phyloP scores from a whole-genome alignment of 495 filamentous ascomycete genomes.

The Chaetomium cochliodes region DNA sequence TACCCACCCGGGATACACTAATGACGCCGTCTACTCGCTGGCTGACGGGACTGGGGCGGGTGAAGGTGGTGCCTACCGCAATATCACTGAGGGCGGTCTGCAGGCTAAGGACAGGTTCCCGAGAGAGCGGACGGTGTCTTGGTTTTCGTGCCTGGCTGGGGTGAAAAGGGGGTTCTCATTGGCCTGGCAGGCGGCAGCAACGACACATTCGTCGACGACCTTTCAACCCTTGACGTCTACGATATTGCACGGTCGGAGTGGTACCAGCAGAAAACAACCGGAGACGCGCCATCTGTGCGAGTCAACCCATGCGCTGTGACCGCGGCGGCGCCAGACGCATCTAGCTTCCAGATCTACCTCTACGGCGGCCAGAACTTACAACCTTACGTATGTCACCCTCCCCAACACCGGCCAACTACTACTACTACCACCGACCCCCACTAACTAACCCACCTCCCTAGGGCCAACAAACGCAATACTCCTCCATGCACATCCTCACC shows the following conservation, averaged over 20 bases:
- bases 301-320: constrained; percentile 74
- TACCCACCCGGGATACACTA: constrained; percentile 64
- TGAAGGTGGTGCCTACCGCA: constrained; percentile 58
- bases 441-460: constrained; percentile 9
- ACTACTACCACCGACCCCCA: background rate
- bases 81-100: constrained; percentile 68
- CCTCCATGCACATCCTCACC: constrained; percentile 76
- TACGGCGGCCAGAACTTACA: constrained; percentile 71
- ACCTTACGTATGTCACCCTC: constrained; percentile 45
- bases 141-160: constrained; percentile 71
- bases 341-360: constrained; percentile 71
- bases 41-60: constrained; percentile 48
- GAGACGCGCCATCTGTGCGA: constrained; percentile 59
- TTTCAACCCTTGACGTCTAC: constrained; percentile 72
- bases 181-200: constrained; percentile 67
- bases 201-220: constrained; percentile 59
- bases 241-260: constrained; percentile 73
- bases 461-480: constrained; percentile 58
- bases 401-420: background rate
- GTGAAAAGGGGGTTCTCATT: constrained; percentile 64
- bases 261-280: constrained; percentile 72
- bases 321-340: constrained; percentile 67
- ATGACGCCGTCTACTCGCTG: constrained; percentile 55
- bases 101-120: constrained; percentile 62
- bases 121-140: constrained; percentile 70